A percentile compares a stretch with the other conserved stretches of the same genome.
These are phyloP conservation scores for Lentinula guzmanii DNA, from an alignment of 768 basidiomycete genomes.

Conservation along the genomic window DNA sequence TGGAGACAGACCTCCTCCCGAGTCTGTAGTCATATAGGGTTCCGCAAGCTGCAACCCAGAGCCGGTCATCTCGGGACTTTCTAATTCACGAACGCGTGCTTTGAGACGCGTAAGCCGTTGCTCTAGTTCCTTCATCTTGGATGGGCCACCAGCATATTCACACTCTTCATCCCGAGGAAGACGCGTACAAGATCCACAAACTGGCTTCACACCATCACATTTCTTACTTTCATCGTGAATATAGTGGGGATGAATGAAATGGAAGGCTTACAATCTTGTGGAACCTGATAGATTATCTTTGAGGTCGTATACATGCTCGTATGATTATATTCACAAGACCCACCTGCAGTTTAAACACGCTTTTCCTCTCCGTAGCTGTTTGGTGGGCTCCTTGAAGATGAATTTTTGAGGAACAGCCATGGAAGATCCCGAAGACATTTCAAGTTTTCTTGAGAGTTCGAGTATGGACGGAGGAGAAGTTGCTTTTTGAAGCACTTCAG, in stretches of 20 bases:
- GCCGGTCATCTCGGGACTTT: slow-evolving; percentile 16
- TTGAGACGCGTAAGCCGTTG: slow-evolving; percentile 30
- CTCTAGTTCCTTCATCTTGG: slow-evolving; percentile 33
- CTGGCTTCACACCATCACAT: slow-evolving; percentile 15
- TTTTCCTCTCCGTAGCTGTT: slow-evolving; percentile 15
- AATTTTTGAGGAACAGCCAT: not conserved
- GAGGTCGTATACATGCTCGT: not conserved
- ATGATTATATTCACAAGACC: not conserved
- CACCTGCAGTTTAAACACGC: slow-evolving; percentile 20
- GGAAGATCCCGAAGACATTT: not conserved
- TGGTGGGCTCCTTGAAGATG: slow-evolving; percentile 12
- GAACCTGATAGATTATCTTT: not conserved
- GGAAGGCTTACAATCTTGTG: not conserved
- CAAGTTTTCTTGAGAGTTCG: not conserved
- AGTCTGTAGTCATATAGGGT: not conserved
- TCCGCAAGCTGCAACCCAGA: slow-evolving; percentile 8
- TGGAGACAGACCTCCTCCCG: not conserved
- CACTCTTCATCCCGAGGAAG: slow-evolving; percentile 35
- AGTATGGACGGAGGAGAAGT: not conserved
- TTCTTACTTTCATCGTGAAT: slow-evolving; percentile 5
- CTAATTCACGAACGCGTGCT: slow-evolving; percentile 29
- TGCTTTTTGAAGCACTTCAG: not conserved
- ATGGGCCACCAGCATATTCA: slow-evolving; percentile 36
- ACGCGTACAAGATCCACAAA: slow-evolving; percentile 34
- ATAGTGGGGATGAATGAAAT: not conserved